phyloP scores from a whole-genome alignment of 441 rosid genomes.

The Mallotus repandus region DNA sequence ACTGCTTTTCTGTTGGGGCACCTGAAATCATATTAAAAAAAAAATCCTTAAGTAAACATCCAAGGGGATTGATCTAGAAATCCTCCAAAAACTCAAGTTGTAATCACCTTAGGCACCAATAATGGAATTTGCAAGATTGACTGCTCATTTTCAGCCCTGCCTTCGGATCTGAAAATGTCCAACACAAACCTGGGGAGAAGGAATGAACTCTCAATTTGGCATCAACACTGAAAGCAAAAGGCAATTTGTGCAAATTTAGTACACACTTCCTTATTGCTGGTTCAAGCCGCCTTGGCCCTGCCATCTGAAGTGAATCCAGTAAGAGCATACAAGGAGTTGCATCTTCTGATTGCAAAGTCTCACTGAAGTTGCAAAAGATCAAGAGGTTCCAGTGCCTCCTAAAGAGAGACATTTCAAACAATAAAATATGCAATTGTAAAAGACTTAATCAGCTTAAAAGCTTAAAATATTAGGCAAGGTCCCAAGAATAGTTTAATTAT shows the following conservation, averaged over 20 bases:
- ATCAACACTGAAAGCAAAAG: constrained; percentile 7
- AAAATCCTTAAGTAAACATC: background rate
- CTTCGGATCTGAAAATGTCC: constrained; percentile 51
- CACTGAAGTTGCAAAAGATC: constrained; percentile 78
- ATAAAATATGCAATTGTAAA: background rate
- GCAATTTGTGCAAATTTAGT: background rate
- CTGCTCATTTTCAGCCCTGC: constrained; percentile 42
- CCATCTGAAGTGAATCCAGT: constrained; percentile 73
- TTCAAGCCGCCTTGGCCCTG: constrained; percentile 54
- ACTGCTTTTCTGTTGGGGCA: constrained; percentile 75
- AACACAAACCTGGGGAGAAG: constrained; percentile 55
- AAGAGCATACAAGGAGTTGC: constrained; percentile 63
- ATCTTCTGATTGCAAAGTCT: constrained; percentile 40
- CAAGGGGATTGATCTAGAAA: background rate
- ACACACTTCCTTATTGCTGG: constrained; percentile 69
- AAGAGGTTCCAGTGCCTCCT: constrained; percentile 87
- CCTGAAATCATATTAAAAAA: constrained; percentile 41
- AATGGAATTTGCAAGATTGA: constrained; percentile 51
- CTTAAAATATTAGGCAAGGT: no score
- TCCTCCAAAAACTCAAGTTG: background rate
- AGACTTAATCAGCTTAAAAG: background rate
- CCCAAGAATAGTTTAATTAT: no score
- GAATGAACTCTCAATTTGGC: constrained; percentile 9
- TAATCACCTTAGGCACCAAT: constrained; percentile 60
- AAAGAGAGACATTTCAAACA: constrained; percentile 20